Conservation (phyloP, 2,329 filamentous ascomycete species). For the Pseudogymnoascus destructans region DNA sequence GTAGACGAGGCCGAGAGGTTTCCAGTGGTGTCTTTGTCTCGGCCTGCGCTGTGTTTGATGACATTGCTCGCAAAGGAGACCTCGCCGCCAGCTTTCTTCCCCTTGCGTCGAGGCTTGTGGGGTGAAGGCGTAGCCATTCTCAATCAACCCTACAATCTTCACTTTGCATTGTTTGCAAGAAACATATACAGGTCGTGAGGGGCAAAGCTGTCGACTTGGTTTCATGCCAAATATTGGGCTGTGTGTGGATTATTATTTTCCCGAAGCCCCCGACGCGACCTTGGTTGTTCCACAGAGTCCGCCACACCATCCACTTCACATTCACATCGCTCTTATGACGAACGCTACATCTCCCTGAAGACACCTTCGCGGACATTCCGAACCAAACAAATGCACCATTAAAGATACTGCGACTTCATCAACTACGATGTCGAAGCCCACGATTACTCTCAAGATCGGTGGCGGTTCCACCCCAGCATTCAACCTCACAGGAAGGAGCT, state of each 20-base stretch:
- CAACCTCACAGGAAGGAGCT: constrained; percentile 2
- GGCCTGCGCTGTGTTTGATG: constrained; percentile 19
- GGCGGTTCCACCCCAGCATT: not conserved
- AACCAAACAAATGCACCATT: not conserved
- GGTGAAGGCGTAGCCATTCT: constrained; percentile 33
- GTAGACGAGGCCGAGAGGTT: constrained; percentile 9
- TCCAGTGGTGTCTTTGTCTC: constrained; percentile 2
- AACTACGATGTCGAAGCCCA: constrained; percentile 21
- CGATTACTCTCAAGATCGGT: constrained; percentile 21
- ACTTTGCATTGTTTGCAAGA: constrained; percentile 6
- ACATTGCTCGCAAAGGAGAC: constrained; percentile 23
- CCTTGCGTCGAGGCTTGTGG: constrained; percentile 47
- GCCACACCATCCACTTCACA: not conserved
- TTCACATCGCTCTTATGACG: not conserved
- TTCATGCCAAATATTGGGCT: not conserved
- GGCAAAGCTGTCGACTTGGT: not conserved
- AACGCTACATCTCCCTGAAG: not conserved
- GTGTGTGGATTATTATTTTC: not conserved
- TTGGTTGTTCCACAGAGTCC: too few relatives aligned
- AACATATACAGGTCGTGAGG: not conserved
- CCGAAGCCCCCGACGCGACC: not conserved
- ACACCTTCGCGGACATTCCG: not conserved
- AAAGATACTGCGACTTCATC: not conserved
- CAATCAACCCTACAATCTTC: not conserved
- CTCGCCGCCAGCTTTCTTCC: constrained; percentile 34